Evolutionary conservation across 768 basidiomycete genomes (phyloP), one percentile per base, ranked within the genome.

Genomic region (Russula griseocarnosa): DNA sequence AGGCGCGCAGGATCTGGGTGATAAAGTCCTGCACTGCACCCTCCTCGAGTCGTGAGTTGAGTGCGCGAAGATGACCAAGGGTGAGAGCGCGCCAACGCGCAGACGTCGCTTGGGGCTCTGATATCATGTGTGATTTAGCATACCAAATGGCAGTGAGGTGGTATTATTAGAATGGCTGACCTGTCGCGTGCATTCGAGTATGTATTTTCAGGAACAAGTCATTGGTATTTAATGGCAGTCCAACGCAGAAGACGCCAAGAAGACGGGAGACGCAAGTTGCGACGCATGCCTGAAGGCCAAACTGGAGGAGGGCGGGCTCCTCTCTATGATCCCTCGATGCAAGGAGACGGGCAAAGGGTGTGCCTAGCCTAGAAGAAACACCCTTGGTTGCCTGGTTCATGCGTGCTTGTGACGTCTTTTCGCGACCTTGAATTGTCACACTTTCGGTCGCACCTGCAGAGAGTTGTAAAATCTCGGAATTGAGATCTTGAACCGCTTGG

Each of bases 401-500:
- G 66, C 77, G 79, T 26, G 79, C 69, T 14, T 77, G 73, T 20
- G 78, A 70, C 11, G 76, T 70, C 34, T 77, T 76, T 30, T 75
- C 71, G 47, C 76, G 74, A 60, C 74, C 78, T 42, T 76, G 76
- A 70, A 86, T 85, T 1, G 80, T 79, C 67, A 82, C 85, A 47
- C 84, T 77, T 73, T 92, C 89, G 18, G 86, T 85, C 8, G 86
- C 88, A 26, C 85, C 82, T 18, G 88, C 87, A 10, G 88, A 86
- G 63, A 88, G 88, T 66, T 89, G 89, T n/a, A 88, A 79, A 63
- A 90, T 86, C 73, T 90, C 88, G 0, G 86, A 84, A 71, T 91
- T 91, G 72, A 91, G 80, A 69, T 91, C 89, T 66, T 87, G 85
- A 16, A 91, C 84, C 3, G 87, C 85, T 71, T 91, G 88, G 54